phyloP scores from a whole-genome alignment of 495 filamentous ascomycete species.

The Hyphodiscus hymeniophilus region DNA sequence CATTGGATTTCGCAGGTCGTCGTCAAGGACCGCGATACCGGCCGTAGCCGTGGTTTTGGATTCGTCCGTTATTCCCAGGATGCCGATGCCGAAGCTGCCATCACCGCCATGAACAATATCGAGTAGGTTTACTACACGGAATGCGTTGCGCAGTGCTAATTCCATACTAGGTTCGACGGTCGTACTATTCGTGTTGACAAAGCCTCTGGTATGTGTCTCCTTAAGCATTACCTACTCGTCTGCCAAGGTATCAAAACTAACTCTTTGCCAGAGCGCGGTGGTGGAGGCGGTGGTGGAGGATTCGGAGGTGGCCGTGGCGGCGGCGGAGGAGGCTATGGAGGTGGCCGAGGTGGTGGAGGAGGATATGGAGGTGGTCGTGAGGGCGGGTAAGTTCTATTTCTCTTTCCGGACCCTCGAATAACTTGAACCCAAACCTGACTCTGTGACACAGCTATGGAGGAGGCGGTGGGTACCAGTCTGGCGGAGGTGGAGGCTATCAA shows the following conservation, averaged over 20 bases:
- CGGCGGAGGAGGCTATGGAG: slow-evolving; percentile 14
- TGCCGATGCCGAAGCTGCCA: slow-evolving; percentile 75
- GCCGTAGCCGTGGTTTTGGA: slow-evolving; percentile 92
- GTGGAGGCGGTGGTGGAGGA: slow-evolving; percentile 32
- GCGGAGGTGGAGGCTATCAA: slow-evolving; percentile 19
- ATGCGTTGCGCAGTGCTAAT: slow-evolving; percentile 5
- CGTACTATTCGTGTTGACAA: slow-evolving; percentile 94
- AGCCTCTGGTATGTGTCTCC: slow-evolving; percentile 48
- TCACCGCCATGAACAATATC: slow-evolving; percentile 80
- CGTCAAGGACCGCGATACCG: slow-evolving; percentile 94
- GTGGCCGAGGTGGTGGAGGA: slow-evolving; percentile 10
- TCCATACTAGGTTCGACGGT: slow-evolving; percentile 73
- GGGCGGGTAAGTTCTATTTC: not conserved
- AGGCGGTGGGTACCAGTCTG: slow-evolving; percentile 19
- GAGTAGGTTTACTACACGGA: slow-evolving; percentile 52
- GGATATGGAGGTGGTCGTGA: slow-evolving; percentile 3
- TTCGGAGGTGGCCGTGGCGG: slow-evolving; percentile 13
- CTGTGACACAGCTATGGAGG: slow-evolving; percentile 1
- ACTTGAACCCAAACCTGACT: not conserved
- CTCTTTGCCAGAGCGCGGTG: slow-evolving; percentile 35
- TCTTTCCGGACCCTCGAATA: not conserved
- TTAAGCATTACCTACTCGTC: too few relatives aligned
- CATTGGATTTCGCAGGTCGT: slow-evolving; percentile 56
- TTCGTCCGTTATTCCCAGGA: slow-evolving; percentile 86
- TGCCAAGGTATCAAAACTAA: slow-evolving; percentile 28